Conservation (phyloP, 1,284 basidiomycete genomes). For the Volvariella surrecta region DNA sequence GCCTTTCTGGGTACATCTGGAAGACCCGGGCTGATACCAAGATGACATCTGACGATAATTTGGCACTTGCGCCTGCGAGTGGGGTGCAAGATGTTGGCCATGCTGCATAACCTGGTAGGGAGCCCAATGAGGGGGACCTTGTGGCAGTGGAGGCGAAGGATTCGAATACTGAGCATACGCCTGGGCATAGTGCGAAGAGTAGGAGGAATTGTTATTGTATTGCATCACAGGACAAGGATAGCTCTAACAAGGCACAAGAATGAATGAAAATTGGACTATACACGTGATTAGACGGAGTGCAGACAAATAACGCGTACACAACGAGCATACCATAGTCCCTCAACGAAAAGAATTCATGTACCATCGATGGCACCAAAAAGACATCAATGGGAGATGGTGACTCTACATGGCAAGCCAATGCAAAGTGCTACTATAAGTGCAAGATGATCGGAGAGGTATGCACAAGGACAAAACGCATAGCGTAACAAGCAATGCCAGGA, state of each 20-base stretch:
- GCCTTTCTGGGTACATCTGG: constrained; percentile 54
- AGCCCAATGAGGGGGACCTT: constrained; percentile 27
- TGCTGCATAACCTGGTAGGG: constrained; percentile 20
- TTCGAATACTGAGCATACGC: constrained; percentile 36
- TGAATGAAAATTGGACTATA: constrained; percentile 3
- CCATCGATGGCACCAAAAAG: too few relatives aligned
- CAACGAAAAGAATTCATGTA: constrained; percentile 1
- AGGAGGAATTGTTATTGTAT: constrained; percentile 9
- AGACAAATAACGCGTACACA: constrained; percentile 13
- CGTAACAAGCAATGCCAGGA: constrained; percentile 2
- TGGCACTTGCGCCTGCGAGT: constrained; percentile 8
- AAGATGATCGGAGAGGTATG: constrained; percentile 6
- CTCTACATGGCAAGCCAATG: constrained; percentile 1
- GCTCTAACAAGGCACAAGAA: constrained; percentile 4
- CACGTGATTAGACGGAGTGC: constrained; percentile 8
- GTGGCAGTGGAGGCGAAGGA: constrained; percentile 32
- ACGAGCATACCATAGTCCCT: constrained; percentile 7
- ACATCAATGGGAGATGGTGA: too few relatives aligned
- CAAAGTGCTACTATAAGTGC: constrained; percentile 5
- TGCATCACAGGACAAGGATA: background rate
- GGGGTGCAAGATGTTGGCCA: constrained; percentile 7
- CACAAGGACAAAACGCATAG: constrained; percentile 6
- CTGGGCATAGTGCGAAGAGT: constrained; percentile 50
- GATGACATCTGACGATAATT: constrained; percentile 14
- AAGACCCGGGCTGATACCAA: constrained; percentile 58